These are phyloP conservation scores for Cronartium quercuum DNA, from an alignment of 1,284 basidiomycete species.

Conservation along the genomic window DNA sequence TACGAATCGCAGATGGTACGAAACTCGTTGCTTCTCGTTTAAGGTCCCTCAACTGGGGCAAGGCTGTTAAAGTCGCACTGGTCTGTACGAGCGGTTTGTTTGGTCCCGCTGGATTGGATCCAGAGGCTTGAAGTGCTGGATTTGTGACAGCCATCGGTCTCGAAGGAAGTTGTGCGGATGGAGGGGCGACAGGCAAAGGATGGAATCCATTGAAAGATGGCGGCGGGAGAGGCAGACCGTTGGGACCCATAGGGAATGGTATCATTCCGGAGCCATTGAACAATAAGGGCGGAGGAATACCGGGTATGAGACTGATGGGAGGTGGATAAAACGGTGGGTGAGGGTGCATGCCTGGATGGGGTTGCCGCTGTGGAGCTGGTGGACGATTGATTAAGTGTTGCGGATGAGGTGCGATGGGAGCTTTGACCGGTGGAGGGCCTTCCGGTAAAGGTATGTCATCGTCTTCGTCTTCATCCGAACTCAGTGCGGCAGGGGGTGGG, in stretches of 20 bases:
- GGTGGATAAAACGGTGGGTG: conserved; percentile 10
- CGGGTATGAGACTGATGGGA: conserved; percentile 21
- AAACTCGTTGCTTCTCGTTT: conserved; percentile 47
- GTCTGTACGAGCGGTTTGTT: conserved; percentile 11
- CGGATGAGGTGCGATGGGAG: background rate
- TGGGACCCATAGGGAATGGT: conserved; percentile 30
- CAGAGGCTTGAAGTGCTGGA: background rate
- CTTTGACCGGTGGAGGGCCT: conserved; percentile 31
- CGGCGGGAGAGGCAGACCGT: conserved; percentile 32
- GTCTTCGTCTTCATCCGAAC: conserved; percentile 20
- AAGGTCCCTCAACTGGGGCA: conserved; percentile 47
- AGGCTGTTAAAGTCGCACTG: conserved; percentile 43
- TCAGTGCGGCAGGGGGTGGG: background rate
- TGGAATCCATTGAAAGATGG: conserved; percentile 17
- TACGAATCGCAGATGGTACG: conserved; percentile 46
- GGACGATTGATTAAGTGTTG: background rate
- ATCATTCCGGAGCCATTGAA: conserved; percentile 14
- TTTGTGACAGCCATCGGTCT: background rate
- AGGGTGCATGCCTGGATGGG: conserved; percentile 1
- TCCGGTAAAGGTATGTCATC: conserved; percentile 34
- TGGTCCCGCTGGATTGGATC: background rate
- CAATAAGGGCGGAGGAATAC: conserved; percentile 25
- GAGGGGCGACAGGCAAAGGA: conserved; percentile 13
- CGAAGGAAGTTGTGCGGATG: conserved; percentile 30
- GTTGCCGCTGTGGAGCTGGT: background rate